Percentiles rank a stretch among this genome's conserved stretches.
Conservation (phyloP, 1,139 yeast species). For the Nakaseomyces sp. region DNA sequence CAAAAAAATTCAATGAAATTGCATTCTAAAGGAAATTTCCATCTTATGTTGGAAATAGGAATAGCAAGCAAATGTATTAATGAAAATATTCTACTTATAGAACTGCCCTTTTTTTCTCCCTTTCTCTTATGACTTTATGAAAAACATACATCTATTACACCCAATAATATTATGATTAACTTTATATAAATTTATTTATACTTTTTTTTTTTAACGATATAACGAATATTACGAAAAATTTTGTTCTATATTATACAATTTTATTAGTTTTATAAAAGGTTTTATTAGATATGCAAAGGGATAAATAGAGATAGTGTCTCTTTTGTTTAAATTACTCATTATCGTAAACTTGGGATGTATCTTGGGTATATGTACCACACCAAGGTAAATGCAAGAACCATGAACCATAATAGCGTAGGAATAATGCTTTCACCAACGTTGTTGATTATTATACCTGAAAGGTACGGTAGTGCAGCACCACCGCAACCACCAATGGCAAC, state of each 20-base stretch:
- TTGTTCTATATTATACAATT: neutral
- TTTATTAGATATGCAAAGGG: neutral
- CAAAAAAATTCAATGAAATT: slow-evolving; percentile 1
- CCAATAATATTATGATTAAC: neutral
- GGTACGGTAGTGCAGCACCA: slow-evolving; percentile 61
- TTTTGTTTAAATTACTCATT: neutral
- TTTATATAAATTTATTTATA: neutral
- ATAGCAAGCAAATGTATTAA: neutral
- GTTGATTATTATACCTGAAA: slow-evolving; percentile 42
- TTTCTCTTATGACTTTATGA: neutral
- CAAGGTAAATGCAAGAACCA: slow-evolving; percentile 25
- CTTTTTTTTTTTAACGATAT: neutral
- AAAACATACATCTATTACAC: neutral
- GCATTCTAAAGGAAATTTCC: slow-evolving; percentile 5
- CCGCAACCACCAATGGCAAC: slow-evolving; percentile 80
- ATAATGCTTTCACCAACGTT: slow-evolving; percentile 25
- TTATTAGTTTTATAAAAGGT: neutral
- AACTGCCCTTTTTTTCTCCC: neutral
- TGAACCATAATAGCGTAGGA: slow-evolving; percentile 25
- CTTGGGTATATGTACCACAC: slow-evolving; percentile 31
- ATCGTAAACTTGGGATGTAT: slow-evolving; percentile 11
- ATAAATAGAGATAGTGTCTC: too few species aligned
- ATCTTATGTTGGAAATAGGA: neutral
- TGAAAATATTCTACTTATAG: neutral
- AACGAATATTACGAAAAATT: neutral